These are phyloP conservation scores for Calocybe indica DNA, from an alignment of 768 basidiomycete species.

Conservation along the genomic window DNA sequence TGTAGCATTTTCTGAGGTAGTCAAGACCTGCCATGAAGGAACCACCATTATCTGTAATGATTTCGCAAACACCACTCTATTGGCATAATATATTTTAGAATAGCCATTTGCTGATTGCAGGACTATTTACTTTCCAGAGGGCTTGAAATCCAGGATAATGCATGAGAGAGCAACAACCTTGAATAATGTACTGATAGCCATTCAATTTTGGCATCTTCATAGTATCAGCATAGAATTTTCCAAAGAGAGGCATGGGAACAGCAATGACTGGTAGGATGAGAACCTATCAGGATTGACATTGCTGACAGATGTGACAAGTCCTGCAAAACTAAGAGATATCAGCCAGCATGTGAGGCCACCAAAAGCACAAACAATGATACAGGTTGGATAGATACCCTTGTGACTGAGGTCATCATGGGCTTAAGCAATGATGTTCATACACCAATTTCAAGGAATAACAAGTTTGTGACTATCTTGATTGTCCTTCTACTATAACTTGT, in stretches of 20 bases:
- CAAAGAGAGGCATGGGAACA: constrained; percentile 20
- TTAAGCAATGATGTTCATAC: constrained; percentile 13
- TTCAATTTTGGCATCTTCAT: constrained; percentile 32
- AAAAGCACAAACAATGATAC: constrained; percentile 17
- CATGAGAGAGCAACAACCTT: constrained; percentile 26
- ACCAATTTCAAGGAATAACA: constrained; percentile 8
- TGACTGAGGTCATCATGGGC: constrained; percentile 20
- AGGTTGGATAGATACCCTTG: constrained; percentile 17
- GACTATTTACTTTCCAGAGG: constrained; percentile 21
- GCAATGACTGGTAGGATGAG: constrained; percentile 17
- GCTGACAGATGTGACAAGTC: constrained; percentile 25
- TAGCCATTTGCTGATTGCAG: constrained; percentile 22
- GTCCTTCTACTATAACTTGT: neutral
- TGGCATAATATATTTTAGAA: constrained; percentile 22
- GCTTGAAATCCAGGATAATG: constrained; percentile 23
- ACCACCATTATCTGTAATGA: constrained; percentile 33
- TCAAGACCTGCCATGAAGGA: constrained; percentile 15
- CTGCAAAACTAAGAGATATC: constrained; percentile 23
- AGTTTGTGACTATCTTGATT: constrained; percentile 5
- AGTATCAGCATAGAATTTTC: constrained; percentile 30
- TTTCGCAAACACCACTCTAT: constrained; percentile 27
- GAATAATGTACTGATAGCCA: constrained; percentile 28
- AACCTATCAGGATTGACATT: constrained; percentile 19
- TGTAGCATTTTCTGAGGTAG: constrained; percentile 10
- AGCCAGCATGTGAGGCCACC: constrained; percentile 20